Percentiles rank a stretch among this genome's conserved stretches.
These are phyloP conservation scores for Pichia scutulata DNA, from an alignment of 805 yeast species.

Conservation along the genomic window DNA sequence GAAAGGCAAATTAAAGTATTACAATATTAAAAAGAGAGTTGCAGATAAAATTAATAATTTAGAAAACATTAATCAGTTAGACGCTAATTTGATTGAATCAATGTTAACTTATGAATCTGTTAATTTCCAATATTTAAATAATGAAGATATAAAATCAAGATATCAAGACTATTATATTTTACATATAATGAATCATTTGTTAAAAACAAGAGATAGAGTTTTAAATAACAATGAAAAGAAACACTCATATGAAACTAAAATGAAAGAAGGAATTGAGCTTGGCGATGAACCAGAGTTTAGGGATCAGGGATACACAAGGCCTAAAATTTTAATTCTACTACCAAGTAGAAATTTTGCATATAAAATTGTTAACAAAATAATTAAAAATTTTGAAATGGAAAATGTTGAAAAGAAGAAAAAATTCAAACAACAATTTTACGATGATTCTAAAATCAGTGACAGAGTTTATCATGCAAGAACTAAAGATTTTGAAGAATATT, in stretches of 20 bases:
- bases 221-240: constrained; percentile 64
- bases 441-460: constrained; percentile 29
- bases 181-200: constrained; percentile 77
- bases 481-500: constrained; percentile 68
- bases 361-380: constrained; percentile 55
- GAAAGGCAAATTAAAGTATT: constrained; percentile 20
- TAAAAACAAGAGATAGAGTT: constrained; percentile 80
- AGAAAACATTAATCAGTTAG: constrained; percentile 32
- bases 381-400: constrained; percentile 54
- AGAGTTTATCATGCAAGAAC: constrained; percentile 51
- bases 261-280: constrained; percentile 30
- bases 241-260: constrained; percentile 30
- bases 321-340: constrained; percentile 72
- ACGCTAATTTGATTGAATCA: constrained; percentile 49
- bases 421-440: constrained; percentile 63
- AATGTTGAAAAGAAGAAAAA: constrained; percentile 77
- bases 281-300: constrained; percentile 51
- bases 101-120: constrained; percentile 70
- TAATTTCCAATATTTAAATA: constrained; percentile 44
- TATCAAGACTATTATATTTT: constrained; percentile 58
- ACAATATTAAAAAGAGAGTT: constrained; percentile 41
- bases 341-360: constrained; percentile 81
- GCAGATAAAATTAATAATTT: constrained; percentile 30
- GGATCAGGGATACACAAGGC: constrained; percentile 95
- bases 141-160: constrained; percentile 26